Percentiles rank a stretch among this genome's conserved stretches.
Evolutionary conservation across 1,139 yeast genomes (phyloP).

Genomic region (Kurtzmaniella quercitrusa): DNA sequence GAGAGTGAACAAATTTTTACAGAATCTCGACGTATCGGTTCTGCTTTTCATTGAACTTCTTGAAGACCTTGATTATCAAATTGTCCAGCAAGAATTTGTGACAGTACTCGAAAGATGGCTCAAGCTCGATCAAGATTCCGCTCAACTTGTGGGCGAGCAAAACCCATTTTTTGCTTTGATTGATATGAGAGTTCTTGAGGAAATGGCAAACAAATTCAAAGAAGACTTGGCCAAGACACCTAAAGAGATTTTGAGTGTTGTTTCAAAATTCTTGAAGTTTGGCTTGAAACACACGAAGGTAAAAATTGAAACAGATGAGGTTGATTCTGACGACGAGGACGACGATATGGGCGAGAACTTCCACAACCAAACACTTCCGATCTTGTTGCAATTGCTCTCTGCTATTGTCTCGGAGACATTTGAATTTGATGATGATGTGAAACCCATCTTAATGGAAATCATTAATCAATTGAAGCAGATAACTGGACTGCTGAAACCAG

Average conservation of each 20-base stretch:
- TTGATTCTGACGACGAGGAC: slow-evolving; percentile 41
- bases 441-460: slow-evolving; percentile 23
- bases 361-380: slow-evolving; percentile 22
- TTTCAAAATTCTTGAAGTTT: slow-evolving; percentile 42
- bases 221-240: slow-evolving; percentile 62
- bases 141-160: slow-evolving; percentile 19
- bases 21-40: slow-evolving; percentile 49
- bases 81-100: slow-evolving; percentile 48
- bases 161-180: slow-evolving; percentile 56
- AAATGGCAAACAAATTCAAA: slow-evolving; percentile 56
- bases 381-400: slow-evolving; percentile 49
- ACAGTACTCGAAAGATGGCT: slow-evolving; percentile 60
- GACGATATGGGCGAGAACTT: slow-evolving; percentile 17
- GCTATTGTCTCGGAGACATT: slow-evolving; percentile 44
- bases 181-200: slow-evolving; percentile 63
- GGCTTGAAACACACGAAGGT: neutral
- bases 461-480: slow-evolving; percentile 21
- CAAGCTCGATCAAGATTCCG: slow-evolving; percentile 12
- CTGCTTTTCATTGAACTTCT: slow-evolving; percentile 45
- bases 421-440: slow-evolving; percentile 20
- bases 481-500: slow-evolving; percentile 5
- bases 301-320: slow-evolving; percentile 24
- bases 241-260: slow-evolving; percentile 51
- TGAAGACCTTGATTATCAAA: slow-evolving; percentile 44
- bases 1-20: slow-evolving; percentile 31